Conservation (phyloP, 371 early-diverging fungal genomes). For the Mucor ambiguus region DNA sequence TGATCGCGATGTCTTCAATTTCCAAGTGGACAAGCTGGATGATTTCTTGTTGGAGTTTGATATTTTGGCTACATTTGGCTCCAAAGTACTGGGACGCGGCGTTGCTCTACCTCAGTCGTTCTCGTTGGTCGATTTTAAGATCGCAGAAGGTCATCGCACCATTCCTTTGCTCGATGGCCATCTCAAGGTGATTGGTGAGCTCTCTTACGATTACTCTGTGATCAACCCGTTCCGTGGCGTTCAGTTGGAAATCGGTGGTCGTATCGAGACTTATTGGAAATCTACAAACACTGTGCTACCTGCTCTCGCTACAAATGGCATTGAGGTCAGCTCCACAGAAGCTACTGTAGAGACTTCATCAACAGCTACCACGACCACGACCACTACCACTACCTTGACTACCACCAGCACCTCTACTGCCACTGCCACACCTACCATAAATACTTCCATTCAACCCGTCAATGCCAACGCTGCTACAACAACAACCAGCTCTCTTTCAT, state of each 20-base stretch:
- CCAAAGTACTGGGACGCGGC: conserved; percentile 89
- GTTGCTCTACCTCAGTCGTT: conserved; percentile 80
- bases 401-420: conserved; percentile 13
- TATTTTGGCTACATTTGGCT: conserved; percentile 94
- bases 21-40: conserved; percentile 77
- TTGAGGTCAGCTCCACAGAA: not conserved
- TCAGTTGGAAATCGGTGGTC: conserved; percentile 88
- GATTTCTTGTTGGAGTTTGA: conserved; percentile 88
- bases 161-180: conserved; percentile 87
- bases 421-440: conserved; percentile 12
- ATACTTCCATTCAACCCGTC: conserved; percentile 13
- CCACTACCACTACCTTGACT: conserved; percentile 8
- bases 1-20: conserved; percentile 76
- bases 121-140: conserved; percentile 38
- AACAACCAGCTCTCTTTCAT: conserved; percentile 17
- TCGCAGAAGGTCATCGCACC: conserved; percentile 46
- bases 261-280: conserved; percentile 97
- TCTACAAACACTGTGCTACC: conserved; percentile 71
- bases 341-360: not conserved
- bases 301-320: not conserved
- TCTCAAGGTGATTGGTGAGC: conserved; percentile 88
- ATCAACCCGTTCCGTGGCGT: conserved; percentile 89
- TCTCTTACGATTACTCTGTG: conserved; percentile 80
- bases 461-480: not conserved
- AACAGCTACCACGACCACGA: not conserved